Percentiles rank a stretch among this genome's conserved stretches.
These are phyloP conservation scores for Neofusicoccum cordaticola DNA, from an alignment of 2,329 filamentous ascomycete genomes.

Conservation along the genomic window DNA sequence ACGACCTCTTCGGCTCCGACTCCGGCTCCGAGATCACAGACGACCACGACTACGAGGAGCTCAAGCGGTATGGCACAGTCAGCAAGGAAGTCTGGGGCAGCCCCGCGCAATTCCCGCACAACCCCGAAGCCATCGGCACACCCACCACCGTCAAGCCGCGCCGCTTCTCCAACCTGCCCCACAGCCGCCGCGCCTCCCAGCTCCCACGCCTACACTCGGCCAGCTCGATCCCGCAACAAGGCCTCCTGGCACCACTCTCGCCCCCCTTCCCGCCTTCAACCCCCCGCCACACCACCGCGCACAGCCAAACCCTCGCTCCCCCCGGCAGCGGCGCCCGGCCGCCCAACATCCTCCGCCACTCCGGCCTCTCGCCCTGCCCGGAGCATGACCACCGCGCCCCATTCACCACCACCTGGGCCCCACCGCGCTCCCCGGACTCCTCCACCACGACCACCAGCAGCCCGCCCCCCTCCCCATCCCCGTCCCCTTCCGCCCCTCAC, in stretches of 20 bases:
- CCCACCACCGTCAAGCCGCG: neutral
- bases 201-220: neutral
- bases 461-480: neutral
- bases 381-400: neutral
- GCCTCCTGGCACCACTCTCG: neutral
- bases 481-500: neutral
- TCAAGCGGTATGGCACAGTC: neutral
- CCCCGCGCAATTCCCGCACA: no score
- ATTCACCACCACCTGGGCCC: neutral
- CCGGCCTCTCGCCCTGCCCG: neutral
- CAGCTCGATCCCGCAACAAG: neutral
- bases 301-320: neutral
- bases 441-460: neutral
- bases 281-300: neutral
- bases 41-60: neutral
- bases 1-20: neutral
- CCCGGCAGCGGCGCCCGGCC: neutral
- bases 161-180: neutral
- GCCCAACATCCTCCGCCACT: conserved; percentile 8
- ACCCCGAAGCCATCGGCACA: neutral
- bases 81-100: neutral
- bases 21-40: neutral
- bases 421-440: neutral
- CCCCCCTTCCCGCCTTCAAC: neutral
- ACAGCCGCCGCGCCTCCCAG: neutral